phyloP scores from a whole-genome alignment of 2,329 filamentous ascomycete species.

The Coleophoma eucalyptorum region DNA sequence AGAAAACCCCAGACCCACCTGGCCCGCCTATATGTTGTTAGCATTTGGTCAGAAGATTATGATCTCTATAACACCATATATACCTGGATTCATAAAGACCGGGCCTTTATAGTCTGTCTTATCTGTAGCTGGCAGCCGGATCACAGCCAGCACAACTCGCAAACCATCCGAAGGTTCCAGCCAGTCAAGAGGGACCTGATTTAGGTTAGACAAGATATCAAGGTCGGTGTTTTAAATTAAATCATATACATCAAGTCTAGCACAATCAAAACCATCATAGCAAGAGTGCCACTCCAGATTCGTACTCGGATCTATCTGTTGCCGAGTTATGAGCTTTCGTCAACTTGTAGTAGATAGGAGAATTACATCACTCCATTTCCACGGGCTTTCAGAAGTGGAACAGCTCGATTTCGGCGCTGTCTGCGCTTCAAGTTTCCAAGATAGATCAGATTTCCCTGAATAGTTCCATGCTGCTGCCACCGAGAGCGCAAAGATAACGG shows the following conservation, averaged over 20 bases:
- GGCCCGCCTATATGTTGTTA: constrained; percentile 30
- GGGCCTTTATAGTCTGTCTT: constrained; percentile 3
- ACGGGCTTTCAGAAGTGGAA: no score
- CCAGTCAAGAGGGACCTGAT: constrained; percentile 7
- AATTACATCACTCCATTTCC: no score
- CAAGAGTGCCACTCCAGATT: constrained; percentile 12
- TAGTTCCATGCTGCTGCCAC: no score
- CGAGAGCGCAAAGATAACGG: no score
- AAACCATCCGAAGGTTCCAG: constrained; percentile 5
- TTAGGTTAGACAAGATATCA: neutral
- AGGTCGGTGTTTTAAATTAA: neutral
- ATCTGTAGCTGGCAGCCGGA: constrained; percentile 2
- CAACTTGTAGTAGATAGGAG: no score
- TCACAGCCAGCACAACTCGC: constrained; percentile 4
- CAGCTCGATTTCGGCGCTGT: no score
- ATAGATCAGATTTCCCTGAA: no score
- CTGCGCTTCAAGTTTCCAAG: no score
- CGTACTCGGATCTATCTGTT: neutral
- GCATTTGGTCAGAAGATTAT: neutral
- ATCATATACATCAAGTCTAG: constrained; percentile 8
- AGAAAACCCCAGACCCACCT: constrained; percentile 39
- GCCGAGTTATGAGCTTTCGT: no score
- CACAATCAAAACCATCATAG: constrained; percentile 8
- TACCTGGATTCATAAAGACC: constrained; percentile 3
- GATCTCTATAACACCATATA: neutral